These are phyloP conservation scores for Penicillium malachiteum DNA, from an alignment of 495 filamentous ascomycete species.

Conservation along the genomic window DNA sequence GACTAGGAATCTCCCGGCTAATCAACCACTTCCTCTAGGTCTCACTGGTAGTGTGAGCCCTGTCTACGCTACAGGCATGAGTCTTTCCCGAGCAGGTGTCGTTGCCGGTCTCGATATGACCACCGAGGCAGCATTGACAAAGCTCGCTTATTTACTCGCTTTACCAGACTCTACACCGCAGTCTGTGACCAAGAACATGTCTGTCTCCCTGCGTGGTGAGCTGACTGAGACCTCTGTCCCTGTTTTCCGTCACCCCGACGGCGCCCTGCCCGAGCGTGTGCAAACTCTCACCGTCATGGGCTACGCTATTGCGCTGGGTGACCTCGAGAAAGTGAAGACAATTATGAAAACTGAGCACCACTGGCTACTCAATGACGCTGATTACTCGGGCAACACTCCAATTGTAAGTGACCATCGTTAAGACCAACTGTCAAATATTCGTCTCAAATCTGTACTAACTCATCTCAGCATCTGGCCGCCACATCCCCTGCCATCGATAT, in stretches of 20 bases:
- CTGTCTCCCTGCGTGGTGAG: conserved; percentile 75
- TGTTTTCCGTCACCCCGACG: conserved; percentile 71
- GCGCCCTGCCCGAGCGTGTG: conserved; percentile 43
- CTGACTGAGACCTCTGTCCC: conserved; percentile 69
- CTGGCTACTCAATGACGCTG: conserved; percentile 71
- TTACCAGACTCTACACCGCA: conserved; percentile 57
- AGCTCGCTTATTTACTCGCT: conserved; percentile 85
- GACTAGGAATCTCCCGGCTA: no score
- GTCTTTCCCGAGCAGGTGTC: conserved; percentile 81
- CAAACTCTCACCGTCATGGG: conserved; percentile 68
- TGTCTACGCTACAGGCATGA: conserved; percentile 88
- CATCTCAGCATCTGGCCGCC: conserved; percentile 60
- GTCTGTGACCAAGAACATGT: conserved; percentile 71
- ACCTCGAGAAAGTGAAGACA: conserved; percentile 59
- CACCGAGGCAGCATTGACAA: conserved; percentile 89
- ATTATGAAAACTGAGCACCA: conserved; percentile 65
- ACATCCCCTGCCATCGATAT: conserved; percentile 59
- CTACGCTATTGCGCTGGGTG: conserved; percentile 76
- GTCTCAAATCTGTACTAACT: not conserved
- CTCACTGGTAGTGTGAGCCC: conserved; percentile 84
- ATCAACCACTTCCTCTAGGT: conserved; percentile 28
- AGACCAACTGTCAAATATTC: no score
- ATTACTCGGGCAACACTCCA: conserved; percentile 91
- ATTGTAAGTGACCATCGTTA: conserved; percentile 47
- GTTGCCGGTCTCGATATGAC: conserved; percentile 94